Evolutionary conservation across 2,329 filamentous ascomycete genomes (phyloP), one percentile per base, ranked within the genome.

Genomic region (Aspergillus terreus): DNA sequence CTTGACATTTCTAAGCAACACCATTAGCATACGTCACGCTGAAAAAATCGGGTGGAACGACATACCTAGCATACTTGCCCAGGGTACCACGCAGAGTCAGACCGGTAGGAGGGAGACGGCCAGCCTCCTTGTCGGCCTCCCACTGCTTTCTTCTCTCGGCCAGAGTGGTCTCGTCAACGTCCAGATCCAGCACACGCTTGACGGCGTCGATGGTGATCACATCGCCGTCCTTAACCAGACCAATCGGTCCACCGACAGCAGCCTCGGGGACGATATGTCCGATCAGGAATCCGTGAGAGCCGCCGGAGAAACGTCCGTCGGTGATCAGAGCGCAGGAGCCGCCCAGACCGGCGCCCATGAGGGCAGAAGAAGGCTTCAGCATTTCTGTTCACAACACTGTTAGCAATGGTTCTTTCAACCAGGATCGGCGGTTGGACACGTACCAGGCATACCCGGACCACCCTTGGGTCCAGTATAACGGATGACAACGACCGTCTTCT

Each of bases 241-340:
- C 90, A 56, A 95, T 94, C 2, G 90, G 90, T 0, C 90, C 90
- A 46, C 90, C 90, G 58, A 88, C 88, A 66, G 89, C 86, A 7
- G 90, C 90, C 74, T 95, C 90, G 23, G 90, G 90, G 38, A 92
- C 89, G 56, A 95, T 87, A 72, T 94, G 89, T 1, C 89, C 89
- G 63, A 94, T 92, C 60, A 94, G 76, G 80, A 94, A 94, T 36
- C 89, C 89, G 79, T 94, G 89, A 55, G 83, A 87, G 47, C 88
- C 90, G 52, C 90, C 90, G 7, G 69, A 72, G 66, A 73, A 73
- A 45, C 71, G 68, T 21, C 86, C 86, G 62, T 90, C 86, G 1
- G 86, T 90, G 69, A 90, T 85, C 35, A 90, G 75, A 3, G 86
- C 86, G 19, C 86, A 82, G 56, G 88, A 85, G 52, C 85, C 17